Percentiles rank a stretch among this genome's conserved stretches.
These are phyloP conservation scores for Talaromyces sp. DNA, from an alignment of 2,329 filamentous ascomycete genomes.

Conservation along the genomic window DNA sequence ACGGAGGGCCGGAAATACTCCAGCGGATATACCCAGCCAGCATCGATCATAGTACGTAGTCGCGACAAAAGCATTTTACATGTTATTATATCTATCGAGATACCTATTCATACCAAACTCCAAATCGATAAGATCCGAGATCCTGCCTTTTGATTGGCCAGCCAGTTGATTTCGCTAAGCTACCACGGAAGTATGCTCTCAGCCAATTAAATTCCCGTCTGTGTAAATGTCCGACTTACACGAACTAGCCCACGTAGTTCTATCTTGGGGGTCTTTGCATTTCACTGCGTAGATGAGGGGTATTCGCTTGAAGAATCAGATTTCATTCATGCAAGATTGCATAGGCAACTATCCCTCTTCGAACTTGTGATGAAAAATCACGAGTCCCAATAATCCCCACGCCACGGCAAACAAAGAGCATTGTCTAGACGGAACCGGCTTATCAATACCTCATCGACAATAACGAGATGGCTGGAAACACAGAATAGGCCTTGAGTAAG, in stretches of 20 bases:
- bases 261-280: not conserved
- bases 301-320: not conserved
- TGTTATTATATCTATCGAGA: not conserved
- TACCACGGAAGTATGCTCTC: not conserved
- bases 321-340: not conserved
- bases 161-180: not conserved
- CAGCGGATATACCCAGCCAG: not conserved
- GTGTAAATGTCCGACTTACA: not conserved
- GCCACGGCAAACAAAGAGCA: not conserved
- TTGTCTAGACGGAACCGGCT: not conserved
- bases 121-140: not conserved
- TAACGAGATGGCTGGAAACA: not conserved
- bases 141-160: not conserved
- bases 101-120: not conserved
- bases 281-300: too few species aligned
- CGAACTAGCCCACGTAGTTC: too few species aligned
- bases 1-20: not conserved
- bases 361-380: not conserved
- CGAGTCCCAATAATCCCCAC: not conserved
- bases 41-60: not conserved
- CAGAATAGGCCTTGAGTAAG: too few species aligned
- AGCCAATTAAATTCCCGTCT: not conserved
- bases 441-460: not conserved
- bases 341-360: not conserved
- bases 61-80: too few species aligned